phyloP scores from a whole-genome alignment of 176 grass and related monocot genomes.

The Poa annua region DNA sequence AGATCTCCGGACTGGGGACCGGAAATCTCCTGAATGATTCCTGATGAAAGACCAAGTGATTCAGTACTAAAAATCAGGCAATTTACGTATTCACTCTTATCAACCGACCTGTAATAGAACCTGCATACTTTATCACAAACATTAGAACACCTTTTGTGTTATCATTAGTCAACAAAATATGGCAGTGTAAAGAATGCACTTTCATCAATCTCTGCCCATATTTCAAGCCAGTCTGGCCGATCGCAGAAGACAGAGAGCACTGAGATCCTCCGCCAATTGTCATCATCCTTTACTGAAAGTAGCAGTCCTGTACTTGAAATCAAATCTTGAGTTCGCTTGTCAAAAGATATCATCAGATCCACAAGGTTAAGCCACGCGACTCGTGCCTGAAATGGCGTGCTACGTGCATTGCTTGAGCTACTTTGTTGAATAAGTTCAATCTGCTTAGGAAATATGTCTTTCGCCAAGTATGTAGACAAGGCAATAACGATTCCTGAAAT shows the following conservation, averaged over 20 bases:
- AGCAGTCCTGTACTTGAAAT: constrained; percentile 64
- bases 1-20: no score
- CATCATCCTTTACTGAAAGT: constrained; percentile 73
- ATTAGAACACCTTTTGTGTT: no score
- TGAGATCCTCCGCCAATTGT: constrained; percentile 75
- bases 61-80: no score
- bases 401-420: constrained; percentile 38
- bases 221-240: constrained; percentile 85
- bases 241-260: constrained; percentile 83
- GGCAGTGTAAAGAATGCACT: no score
- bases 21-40: no score
- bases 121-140: no score
- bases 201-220: constrained; percentile 96
- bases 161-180: no score
- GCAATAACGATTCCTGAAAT: constrained; percentile 75
- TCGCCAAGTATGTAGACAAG: constrained; percentile 77
- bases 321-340: constrained; percentile 79
- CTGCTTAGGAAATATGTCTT: constrained; percentile 85
- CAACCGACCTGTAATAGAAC: no score
- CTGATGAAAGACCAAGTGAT: no score
- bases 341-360: constrained; percentile 95
- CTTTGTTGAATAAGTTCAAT: constrained; percentile 71
- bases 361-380: constrained; percentile 85
- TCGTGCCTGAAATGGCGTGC: constrained; percentile 44
- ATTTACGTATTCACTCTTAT: no score